phyloP scores from a whole-genome alignment of 129 eudicot genomes.

The carrot (Daucus carota) region DNA sequence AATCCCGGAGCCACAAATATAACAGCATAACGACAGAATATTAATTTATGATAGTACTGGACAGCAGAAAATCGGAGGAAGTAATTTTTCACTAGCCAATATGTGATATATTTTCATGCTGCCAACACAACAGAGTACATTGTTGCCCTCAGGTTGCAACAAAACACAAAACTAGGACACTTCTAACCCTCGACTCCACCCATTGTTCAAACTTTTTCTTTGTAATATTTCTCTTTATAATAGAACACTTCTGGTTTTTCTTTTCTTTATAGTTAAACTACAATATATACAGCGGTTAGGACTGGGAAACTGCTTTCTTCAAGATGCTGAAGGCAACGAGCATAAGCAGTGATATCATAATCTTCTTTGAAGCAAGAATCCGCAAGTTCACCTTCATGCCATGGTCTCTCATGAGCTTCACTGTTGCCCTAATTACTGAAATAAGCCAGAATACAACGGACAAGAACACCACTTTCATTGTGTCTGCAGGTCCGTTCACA shows the following conservation, averaged over 20 bases:
- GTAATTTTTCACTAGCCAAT: neutral
- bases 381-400: conserved; percentile 76
- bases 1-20: too few species aligned
- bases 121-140: neutral
- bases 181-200: neutral
- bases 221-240: too few species aligned
- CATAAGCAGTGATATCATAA: conserved; percentile 38
- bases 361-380: conserved; percentile 73
- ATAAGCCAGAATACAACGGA: conserved; percentile 32
- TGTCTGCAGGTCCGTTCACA: conserved; percentile 40
- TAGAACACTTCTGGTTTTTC: too few species aligned
- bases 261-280: neutral
- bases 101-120: neutral
- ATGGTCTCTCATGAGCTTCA: conserved; percentile 56
- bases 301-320: conserved; percentile 38
- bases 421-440: conserved; percentile 20
- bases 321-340: conserved; percentile 29
- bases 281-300: conserved; percentile 6
- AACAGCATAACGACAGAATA: too few species aligned
- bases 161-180: neutral
- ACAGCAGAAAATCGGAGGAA: neutral
- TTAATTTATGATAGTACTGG: too few species aligned
- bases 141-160: neutral
- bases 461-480: conserved; percentile 34
- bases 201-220: neutral